These are phyloP conservation scores for Exophiala phaeomuriformis DNA, from an alignment of 2,329 filamentous ascomycete genomes.

Conservation along the genomic window DNA sequence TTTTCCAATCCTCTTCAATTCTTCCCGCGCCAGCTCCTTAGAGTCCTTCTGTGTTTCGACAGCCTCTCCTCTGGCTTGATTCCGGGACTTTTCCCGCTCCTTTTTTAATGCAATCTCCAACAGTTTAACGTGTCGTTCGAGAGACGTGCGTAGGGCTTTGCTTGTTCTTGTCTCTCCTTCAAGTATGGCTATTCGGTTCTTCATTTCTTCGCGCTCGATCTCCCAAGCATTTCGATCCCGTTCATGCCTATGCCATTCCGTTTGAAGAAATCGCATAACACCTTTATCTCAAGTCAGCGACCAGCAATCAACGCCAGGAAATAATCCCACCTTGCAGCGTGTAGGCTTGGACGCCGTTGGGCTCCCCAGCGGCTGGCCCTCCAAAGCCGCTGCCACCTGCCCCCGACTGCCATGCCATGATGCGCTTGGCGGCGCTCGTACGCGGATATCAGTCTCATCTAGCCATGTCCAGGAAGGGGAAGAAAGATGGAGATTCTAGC, in stretches of 20 bases:
- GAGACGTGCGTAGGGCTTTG: constrained; percentile 78
- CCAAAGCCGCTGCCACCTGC: constrained; percentile 21
- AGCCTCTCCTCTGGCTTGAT: constrained; percentile 45
- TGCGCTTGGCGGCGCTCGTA: constrained; percentile 24
- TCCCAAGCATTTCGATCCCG: constrained; percentile 97
- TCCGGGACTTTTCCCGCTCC: constrained; percentile 64
- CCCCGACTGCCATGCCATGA: constrained; percentile 28
- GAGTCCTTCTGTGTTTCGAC: constrained; percentile 43
- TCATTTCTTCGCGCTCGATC: constrained; percentile 98
- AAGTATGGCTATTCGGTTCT: constrained; percentile 86
- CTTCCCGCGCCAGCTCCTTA: constrained; percentile 42
- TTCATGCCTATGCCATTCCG: constrained; percentile 98
- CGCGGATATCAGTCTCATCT: constrained; percentile 21
- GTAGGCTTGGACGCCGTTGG: constrained; percentile 27
- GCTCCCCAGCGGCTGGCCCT: constrained; percentile 20
- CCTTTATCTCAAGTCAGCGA: constrained; percentile 46
- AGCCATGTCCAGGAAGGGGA: constrained; percentile 18
- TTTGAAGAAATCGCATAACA: constrained; percentile 98
- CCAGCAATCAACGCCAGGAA: neutral
- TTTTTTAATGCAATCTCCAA: constrained; percentile 82
- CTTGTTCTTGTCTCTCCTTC: constrained; percentile 83
- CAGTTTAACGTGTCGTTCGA: constrained; percentile 84
- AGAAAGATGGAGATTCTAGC: constrained; percentile 1
- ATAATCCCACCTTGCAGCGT: constrained; percentile 24
- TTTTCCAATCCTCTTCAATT: constrained; percentile 35